These are phyloP conservation scores for Trichoderma polysporum DNA, from an alignment of 2,329 filamentous ascomycete genomes.

Conservation along the genomic window DNA sequence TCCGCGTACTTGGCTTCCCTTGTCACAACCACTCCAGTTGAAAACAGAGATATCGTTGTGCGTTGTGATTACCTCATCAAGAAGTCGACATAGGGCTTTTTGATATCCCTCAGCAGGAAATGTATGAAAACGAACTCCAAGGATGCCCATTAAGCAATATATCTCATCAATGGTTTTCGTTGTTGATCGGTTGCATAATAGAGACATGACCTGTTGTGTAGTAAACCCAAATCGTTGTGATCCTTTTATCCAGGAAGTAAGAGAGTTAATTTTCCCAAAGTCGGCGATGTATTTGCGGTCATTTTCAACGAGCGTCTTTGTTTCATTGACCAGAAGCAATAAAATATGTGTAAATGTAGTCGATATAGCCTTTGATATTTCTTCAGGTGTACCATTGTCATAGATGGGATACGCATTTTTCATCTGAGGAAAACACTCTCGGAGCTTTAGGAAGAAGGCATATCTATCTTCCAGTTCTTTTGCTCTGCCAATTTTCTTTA, in stretches of 20 bases:
- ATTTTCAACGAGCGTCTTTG: too few relatives aligned
- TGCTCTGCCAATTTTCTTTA: too few relatives aligned
- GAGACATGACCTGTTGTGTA: not conserved
- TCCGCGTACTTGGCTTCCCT: slow-evolving; percentile 15
- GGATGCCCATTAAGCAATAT: slow-evolving; percentile 17
- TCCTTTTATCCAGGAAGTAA: not conserved
- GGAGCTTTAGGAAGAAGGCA: too few relatives aligned
- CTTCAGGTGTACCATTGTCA: too few relatives aligned
- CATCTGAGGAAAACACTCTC: too few relatives aligned
- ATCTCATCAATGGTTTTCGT: not conserved
- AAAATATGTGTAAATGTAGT: too few relatives aligned
- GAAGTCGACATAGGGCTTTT: slow-evolving; percentile 10
- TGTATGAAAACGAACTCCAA: slow-evolving; percentile 13
- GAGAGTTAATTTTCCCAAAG: not conserved
- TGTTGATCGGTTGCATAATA: not conserved
- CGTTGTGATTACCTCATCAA: slow-evolving; percentile 8
- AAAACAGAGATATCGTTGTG: slow-evolving; percentile 17
- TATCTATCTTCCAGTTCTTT: too few relatives aligned
- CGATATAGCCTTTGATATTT: too few relatives aligned
- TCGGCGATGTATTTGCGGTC: not conserved
- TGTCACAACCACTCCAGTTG: slow-evolving; percentile 16
- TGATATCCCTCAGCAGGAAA: slow-evolving; percentile 14
- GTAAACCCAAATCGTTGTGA: not conserved
- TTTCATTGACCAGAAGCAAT: too few relatives aligned
- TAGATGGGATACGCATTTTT: too few relatives aligned